Evolutionary conservation across 192 early-diverging fungal species (phyloP).

Genomic region (Umbelopsis sp.): DNA sequence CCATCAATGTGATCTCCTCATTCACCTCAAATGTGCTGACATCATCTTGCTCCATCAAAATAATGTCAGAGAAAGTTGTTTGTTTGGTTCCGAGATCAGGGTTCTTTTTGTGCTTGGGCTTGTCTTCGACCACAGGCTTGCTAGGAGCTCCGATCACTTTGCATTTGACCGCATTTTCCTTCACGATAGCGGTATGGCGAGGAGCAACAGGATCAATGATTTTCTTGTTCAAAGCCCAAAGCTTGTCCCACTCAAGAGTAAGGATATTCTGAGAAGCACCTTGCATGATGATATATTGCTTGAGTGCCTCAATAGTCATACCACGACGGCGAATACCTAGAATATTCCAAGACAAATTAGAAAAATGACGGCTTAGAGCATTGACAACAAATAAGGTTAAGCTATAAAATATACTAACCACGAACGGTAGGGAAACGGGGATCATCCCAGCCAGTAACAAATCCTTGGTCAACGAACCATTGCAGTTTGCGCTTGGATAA

Average conservation of each 20-base stretch:
- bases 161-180: conserved; percentile 67
- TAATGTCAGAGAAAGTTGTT: conserved; percentile 73
- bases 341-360: conserved; percentile 42
- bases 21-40: conserved; percentile 75
- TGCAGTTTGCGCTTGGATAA: conserved; percentile 98
- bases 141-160: conserved; percentile 66
- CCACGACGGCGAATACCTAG: conserved; percentile 91
- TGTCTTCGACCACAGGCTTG: conserved; percentile 57
- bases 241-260: conserved; percentile 98
- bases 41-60: conserved; percentile 88
- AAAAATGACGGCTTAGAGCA: conserved; percentile 29
- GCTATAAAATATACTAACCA: conserved; percentile 35
- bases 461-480: conserved; percentile 89
- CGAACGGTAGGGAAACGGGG: conserved; percentile 90
- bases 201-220: conserved; percentile 95
- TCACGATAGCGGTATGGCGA: conserved; percentile 81
- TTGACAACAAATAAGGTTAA: not conserved
- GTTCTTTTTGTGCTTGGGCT: conserved; percentile 97
- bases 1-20: conserved; percentile 98
- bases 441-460: conserved; percentile 88
- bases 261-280: conserved; percentile 95
- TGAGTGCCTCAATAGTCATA: conserved; percentile 96
- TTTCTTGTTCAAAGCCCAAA: conserved; percentile 97
- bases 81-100: conserved; percentile 86
- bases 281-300: conserved; percentile 96